phyloP scores from a whole-genome alignment of 2,329 filamentous ascomycete genomes.

The Alternaria gaisen region DNA sequence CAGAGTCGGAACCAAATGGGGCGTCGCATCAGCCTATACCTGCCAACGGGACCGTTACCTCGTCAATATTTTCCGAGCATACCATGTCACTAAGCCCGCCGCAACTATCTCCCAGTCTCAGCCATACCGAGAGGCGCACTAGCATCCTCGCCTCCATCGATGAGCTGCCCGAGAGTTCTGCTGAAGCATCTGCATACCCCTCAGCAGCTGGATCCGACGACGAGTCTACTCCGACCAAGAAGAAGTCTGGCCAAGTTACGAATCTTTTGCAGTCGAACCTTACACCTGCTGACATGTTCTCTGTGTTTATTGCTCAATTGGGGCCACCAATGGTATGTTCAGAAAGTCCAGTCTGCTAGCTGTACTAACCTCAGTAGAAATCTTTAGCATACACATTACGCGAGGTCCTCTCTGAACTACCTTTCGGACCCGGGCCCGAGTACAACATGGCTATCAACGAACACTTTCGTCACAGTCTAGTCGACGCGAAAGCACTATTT shows the following conservation, averaged over 20 bases:
- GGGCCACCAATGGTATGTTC: constrained; percentile 80
- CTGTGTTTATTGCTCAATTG: constrained; percentile 85
- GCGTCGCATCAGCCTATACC: constrained; percentile 22
- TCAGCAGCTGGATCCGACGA: constrained; percentile 44
- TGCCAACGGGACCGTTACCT: constrained; percentile 32
- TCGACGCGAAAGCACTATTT: constrained; percentile 82
- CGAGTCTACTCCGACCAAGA: constrained; percentile 28
- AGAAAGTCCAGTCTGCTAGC: not conserved
- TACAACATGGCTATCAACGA: constrained; percentile 78
- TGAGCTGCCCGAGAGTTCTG: constrained; percentile 51
- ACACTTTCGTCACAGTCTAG: constrained; percentile 80
- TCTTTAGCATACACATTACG: constrained; percentile 91
- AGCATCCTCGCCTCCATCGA: constrained; percentile 55
- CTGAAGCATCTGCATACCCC: constrained; percentile 35
- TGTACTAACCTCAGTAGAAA: constrained; percentile 62
- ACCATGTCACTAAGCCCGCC: constrained; percentile 35
- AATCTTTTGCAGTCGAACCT: constrained; percentile 41
- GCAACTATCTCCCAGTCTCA: constrained; percentile 42
- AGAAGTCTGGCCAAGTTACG: constrained; percentile 32
- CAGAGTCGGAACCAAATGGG: constrained; percentile 35
- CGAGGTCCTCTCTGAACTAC: constrained; percentile 85
- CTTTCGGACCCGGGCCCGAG: constrained; percentile 75
- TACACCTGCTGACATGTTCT: constrained; percentile 84
- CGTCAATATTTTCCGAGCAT: constrained; percentile 37
- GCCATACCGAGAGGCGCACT: constrained; percentile 41